Conservation (phyloP, 2,329 filamentous ascomycete species). For the Mariannaea elegans region DNA sequence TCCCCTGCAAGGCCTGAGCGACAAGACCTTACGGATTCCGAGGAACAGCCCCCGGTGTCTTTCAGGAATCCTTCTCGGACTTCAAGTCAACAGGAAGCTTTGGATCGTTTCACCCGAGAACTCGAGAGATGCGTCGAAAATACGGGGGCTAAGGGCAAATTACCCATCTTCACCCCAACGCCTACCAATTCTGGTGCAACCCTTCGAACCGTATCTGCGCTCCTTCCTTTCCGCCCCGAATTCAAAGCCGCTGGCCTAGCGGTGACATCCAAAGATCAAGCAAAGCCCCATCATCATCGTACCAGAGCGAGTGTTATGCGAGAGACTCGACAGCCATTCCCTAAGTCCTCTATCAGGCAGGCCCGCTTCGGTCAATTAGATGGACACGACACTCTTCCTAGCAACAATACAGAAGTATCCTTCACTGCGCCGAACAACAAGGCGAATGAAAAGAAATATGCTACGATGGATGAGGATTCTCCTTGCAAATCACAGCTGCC, state of each 20-base stretch:
- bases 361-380: constrained; percentile 41
- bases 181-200: constrained; percentile 52
- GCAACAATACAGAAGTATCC: constrained; percentile 43
- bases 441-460: constrained; percentile 46
- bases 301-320: constrained; percentile 23
- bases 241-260: constrained; percentile 64
- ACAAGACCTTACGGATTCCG: neutral
- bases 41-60: constrained; percentile 1
- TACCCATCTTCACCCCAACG: constrained; percentile 51
- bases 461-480: constrained; percentile 45
- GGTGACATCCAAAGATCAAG: constrained; percentile 60
- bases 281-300: constrained; percentile 38
- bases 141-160: constrained; percentile 48
- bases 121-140: constrained; percentile 45
- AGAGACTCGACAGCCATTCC: constrained; percentile 8
- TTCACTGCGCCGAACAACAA: constrained; percentile 41
- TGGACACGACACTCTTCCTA: constrained; percentile 37
- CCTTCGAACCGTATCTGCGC: constrained; percentile 59
- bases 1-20: neutral
- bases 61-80: constrained; percentile 48
- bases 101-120: constrained; percentile 49
- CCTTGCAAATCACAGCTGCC: constrained; percentile 31
- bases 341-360: constrained; percentile 3
- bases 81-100: constrained; percentile 52
- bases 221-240: constrained; percentile 62